A percentile compares a stretch with the other conserved stretches of the same genome.
These are phyloP conservation scores for Euphorbia neoarborescens DNA, from an alignment of 441 rosid genomes.

Conservation along the genomic window DNA sequence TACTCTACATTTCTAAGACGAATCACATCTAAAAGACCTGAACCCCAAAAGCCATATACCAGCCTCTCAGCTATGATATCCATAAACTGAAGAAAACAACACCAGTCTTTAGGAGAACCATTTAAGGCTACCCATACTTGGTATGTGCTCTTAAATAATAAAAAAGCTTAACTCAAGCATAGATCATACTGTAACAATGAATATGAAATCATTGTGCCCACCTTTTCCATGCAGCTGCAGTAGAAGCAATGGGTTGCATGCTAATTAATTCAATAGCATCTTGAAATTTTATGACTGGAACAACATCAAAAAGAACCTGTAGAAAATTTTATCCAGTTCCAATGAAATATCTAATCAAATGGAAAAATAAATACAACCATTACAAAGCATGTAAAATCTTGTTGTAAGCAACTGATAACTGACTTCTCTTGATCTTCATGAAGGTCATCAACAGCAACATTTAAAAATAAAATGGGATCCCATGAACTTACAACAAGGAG, in stretches of 20 bases:
- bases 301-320: slow-evolving; percentile 92
- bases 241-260: slow-evolving; percentile 90
- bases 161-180: neutral
- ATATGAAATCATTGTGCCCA: slow-evolving; percentile 20
- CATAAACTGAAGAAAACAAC: neutral
- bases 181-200: neutral
- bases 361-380: neutral
- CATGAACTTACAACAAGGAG: neutral
- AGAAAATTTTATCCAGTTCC: slow-evolving; percentile 20
- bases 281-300: slow-evolving; percentile 74
- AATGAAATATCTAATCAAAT: slow-evolving; percentile 16
- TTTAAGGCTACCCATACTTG: neutral
- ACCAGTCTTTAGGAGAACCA: neutral
- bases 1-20: neutral
- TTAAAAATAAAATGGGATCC: neutral
- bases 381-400: neutral
- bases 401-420: slow-evolving; percentile 4
- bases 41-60: neutral
- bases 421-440: slow-evolving; percentile 8
- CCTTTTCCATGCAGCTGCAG: slow-evolving; percentile 78
- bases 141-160: neutral
- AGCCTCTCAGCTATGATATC: slow-evolving; percentile 6
- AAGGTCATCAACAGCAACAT: slow-evolving; percentile 3
- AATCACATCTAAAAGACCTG: slow-evolving; percentile 8
- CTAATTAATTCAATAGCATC: slow-evolving; percentile 88